Base-by-base conservation (phyloP, 768 basidiomycete species). In the Auriscalpium orientale region DNA sequence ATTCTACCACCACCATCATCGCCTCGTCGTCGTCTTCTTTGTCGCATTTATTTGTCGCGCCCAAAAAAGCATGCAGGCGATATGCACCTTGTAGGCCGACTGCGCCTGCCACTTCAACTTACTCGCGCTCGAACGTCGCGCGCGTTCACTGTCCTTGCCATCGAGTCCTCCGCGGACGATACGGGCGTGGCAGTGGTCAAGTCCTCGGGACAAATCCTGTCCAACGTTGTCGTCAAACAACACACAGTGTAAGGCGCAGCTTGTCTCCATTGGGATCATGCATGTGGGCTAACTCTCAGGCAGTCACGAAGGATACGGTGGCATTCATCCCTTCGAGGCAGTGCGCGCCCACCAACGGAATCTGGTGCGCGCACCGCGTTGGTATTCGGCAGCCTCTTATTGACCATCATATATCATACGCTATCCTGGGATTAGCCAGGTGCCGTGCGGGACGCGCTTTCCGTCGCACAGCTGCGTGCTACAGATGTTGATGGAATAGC, bases 141-240 rank as follows among this genome's bases (percentile, higher is more conserved):
- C 21, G 46, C 15, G 2, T 83, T 89, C 64, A 87, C 81, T 1
- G 83, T 90, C 13, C 78, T 91, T 8, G 87, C 82, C 8, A 64
- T 95, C 38, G 94, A 97, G 70, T 85, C 87, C 1, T 94, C 91
- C 12, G 92, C 93, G 13, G 95, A 99, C 68, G 97, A 98, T 66
- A 90, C 93, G 1, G 95, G 93, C 63, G 91, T 86, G 15, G 88
- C 95, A 0, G 76, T 98, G 50, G 87, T 99, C 37, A 79, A 81
- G 18, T 88, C 86, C 1, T 73, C 79, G 8, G 79, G 82, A 18
- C 65, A 75, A 65, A 76, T 98, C 43, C 81, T 89, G 53, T 85
- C 91, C 2, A 95, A 94, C 67, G 80, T 98, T 5, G 86, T 98
- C 58, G 72, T 91, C 40, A 91, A 88, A 66, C 95, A 98, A 66